Percentiles rank a stretch among this genome's conserved stretches.
Evolutionary conservation across 768 basidiomycete genomes (phyloP).

Genomic region (Russula olivacea): DNA sequence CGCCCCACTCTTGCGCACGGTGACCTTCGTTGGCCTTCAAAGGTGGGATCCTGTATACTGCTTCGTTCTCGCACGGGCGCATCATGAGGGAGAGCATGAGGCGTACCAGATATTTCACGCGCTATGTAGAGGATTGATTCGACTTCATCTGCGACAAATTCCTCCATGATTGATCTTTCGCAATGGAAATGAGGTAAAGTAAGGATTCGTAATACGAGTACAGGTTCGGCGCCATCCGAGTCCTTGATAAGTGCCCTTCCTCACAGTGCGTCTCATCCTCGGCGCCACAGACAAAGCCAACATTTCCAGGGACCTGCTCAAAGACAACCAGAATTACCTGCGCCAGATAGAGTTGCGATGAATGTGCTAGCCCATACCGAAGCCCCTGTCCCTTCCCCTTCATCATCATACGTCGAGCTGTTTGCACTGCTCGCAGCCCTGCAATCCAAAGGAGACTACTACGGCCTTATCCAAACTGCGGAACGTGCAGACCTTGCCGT

Average conservation of each 20-base stretch:
- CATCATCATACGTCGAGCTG: constrained; percentile 6
- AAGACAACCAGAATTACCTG: constrained; percentile 14
- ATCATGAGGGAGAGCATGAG: constrained; percentile 17
- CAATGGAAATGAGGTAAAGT: background rate
- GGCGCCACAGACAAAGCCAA: constrained; percentile 44
- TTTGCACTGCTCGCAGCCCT: constrained; percentile 31
- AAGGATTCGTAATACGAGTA: background rate
- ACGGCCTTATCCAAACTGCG: constrained; percentile 41
- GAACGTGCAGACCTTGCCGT: constrained; percentile 54
- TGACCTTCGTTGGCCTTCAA: constrained; percentile 83
- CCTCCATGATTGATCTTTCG: constrained; percentile 40
- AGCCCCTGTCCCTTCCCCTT: background rate
- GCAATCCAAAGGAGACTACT: constrained; percentile 40
- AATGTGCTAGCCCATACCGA: constrained; percentile 11
- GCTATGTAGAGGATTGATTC: constrained; percentile 86
- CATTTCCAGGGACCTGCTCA: constrained; percentile 51
- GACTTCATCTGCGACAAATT: constrained; percentile 62
- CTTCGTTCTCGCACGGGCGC: constrained; percentile 21
- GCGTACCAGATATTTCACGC: constrained; percentile 80
- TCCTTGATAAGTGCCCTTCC: too few relatives aligned
- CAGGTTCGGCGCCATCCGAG: too few relatives aligned
- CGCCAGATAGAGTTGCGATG: constrained; percentile 19
- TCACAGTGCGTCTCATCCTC: constrained; percentile 31
- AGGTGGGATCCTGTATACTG: constrained; percentile 90
- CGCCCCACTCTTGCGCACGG: constrained; percentile 90